Conservation (phyloP, 345 rosid genomes). For the Syzygium aromaticum region DNA sequence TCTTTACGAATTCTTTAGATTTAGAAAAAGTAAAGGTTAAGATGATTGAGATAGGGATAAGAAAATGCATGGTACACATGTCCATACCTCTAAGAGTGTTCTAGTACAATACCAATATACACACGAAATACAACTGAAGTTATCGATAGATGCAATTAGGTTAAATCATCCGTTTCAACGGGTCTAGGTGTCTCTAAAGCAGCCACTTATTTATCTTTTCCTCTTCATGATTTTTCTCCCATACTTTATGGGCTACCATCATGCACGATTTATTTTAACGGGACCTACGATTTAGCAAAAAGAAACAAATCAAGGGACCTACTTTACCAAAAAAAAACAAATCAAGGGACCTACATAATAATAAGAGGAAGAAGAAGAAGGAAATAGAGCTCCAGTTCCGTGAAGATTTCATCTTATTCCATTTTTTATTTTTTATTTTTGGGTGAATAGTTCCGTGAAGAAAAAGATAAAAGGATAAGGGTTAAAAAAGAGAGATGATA, state of each 20-base stretch:
- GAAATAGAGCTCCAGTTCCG: too few species aligned
- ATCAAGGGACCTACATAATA: neutral
- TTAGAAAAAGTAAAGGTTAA: neutral
- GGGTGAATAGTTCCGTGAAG: neutral
- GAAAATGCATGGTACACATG: neutral
- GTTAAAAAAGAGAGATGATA: neutral
- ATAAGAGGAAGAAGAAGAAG: neutral
- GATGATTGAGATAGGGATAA: accelerated
- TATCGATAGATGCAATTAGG: accelerated
- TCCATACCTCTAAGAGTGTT: neutral
- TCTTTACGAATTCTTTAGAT: neutral
- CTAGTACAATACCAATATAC: neutral
- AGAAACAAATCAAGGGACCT: neutral
- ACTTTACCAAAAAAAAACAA: neutral
- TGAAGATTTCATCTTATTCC: neutral
- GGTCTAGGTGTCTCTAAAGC: neutral
- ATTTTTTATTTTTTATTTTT: too few species aligned
- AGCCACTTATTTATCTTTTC: neutral
- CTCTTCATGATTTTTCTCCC: neutral
- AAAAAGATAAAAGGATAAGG: neutral
- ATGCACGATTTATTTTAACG: neutral
- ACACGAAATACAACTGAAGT: neutral
- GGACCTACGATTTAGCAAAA: neutral
- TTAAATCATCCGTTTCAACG: neutral
- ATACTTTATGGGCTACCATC: neutral